Evolutionary conservation across 2,329 filamentous ascomycete species (phyloP), one percentile per base, ranked within the genome.

Genomic region (Alternaria ethzedia): DNA sequence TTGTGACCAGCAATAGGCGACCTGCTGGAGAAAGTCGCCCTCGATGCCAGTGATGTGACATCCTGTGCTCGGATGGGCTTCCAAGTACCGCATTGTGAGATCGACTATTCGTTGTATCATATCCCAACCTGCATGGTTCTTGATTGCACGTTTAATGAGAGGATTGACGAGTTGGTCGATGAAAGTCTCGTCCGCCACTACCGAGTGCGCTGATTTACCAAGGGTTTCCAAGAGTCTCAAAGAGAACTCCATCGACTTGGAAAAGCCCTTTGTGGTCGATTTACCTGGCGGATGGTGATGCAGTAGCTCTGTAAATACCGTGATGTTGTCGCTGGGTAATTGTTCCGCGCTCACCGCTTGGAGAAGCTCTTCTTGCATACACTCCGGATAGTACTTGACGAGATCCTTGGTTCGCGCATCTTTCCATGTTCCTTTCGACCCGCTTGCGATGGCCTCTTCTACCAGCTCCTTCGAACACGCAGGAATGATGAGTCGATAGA

Each of bases 171-270:
- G 60, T 11, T 66, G 41, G 0, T 58, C 25, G 7, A 76, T 43
- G 21, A 73, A 67, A 10, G 61, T 57, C 2, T 61, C 15, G 9
- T 65, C 59, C 0, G 66, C 59, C 11, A 72, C 12, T 8, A 25
- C 46, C 3, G 10, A 21, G 1, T 26, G 13, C 12, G 57, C 55
- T 17, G 61, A 56, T 7, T 65, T 41, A 2, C 59, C 54, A 8
- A 75, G 21, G 5, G 15, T 59, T 20, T 56, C 52, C 11, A 78
- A 57, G 9, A 74, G 32, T 0, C 64, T 47, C 1, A 76, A 45
- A 7, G 72, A 70, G 56, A 77, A 78, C 2, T 64, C 25, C 76
- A 78, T 78, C 2, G 75, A 75, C 3, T 64, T 59, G 5, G 75
- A 75, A 44, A 76, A 66, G 4, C 69, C 64, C 11, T 25, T 51